Evolutionary conservation across 2,329 filamentous ascomycete genomes (phyloP).

Genomic region (Blastomyces gilchristii): DNA sequence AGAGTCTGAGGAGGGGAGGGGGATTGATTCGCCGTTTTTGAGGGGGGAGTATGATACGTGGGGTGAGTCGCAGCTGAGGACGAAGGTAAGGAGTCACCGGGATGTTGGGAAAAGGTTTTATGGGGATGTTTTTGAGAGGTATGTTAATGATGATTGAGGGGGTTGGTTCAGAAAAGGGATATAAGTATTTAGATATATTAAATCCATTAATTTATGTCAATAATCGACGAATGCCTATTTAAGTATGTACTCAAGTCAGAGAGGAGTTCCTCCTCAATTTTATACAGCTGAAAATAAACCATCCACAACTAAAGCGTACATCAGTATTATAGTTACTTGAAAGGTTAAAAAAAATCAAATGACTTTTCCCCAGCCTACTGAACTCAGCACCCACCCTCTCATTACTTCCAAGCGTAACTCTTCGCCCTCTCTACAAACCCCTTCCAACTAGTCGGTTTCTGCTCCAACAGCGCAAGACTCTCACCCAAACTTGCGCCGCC

Average conservation of each 20-base stretch:
- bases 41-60: constrained; percentile 44
- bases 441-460: constrained; percentile 21
- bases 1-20: constrained; percentile 30
- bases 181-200: neutral
- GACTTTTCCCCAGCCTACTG: neutral
- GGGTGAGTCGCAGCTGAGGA: constrained; percentile 46
- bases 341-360: neutral
- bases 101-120: constrained; percentile 42
- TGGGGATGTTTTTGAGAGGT: constrained; percentile 39
- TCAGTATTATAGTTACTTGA: no score
- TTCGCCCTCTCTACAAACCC: constrained; percentile 18
- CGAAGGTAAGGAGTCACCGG: constrained; percentile 44
- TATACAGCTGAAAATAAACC: neutral
- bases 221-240: neutral
- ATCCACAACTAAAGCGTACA: neutral
- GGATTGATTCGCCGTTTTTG: constrained; percentile 43
- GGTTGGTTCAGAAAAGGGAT: neutral
- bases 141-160: constrained; percentile 34
- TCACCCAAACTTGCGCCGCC: constrained; percentile 30
- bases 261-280: neutral
- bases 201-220: neutral
- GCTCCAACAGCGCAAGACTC: constrained; percentile 20
- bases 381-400: neutral
- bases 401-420: neutral
- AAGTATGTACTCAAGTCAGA: neutral